A percentile compares a stretch with the other conserved stretches of the same genome.
Evolutionary conservation across 176 grass and related monocot genomes (phyloP).

Genomic region (Ensete ventricosum): DNA sequence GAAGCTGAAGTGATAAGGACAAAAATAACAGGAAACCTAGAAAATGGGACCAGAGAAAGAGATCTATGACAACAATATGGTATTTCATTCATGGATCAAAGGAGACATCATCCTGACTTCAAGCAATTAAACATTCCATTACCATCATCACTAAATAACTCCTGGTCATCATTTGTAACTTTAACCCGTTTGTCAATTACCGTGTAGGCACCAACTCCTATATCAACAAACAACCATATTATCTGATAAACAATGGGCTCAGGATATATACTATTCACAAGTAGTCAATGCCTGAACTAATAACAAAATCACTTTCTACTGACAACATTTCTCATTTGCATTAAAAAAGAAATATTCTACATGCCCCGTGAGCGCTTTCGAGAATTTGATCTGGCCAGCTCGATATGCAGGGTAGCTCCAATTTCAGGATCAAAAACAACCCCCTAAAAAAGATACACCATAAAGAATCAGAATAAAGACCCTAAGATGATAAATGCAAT

Average conservation of each 20-base stretch:
- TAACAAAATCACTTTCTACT: not conserved
- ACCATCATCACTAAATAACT: conserved; percentile 30
- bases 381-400: conserved; percentile 92
- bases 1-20: conserved; percentile 1
- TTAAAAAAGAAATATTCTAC: not conserved
- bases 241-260: not conserved
- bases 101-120: not conserved
- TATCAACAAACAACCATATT: conserved; percentile 17
- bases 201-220: conserved; percentile 56
- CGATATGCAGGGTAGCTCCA: conserved; percentile 67
- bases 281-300: not conserved
- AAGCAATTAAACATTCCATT: conserved; percentile 9
- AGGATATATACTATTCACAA: not conserved
- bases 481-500: not conserved
- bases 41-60: not conserved
- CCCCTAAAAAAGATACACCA: conserved; percentile 36
- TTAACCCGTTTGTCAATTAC: conserved; percentile 76
- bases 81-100: not conserved
- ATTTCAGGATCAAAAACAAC: conserved; percentile 73
- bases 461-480: not conserved
- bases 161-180: conserved; percentile 41
- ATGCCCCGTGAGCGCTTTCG: conserved; percentile 65
- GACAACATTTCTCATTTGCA: not conserved
- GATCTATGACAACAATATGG: conserved; percentile 12
- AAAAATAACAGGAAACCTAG: not conserved